Evolutionary conservation across 1,284 basidiomycete species (phyloP).

Genomic region (Cryptococcus floricola): DNA sequence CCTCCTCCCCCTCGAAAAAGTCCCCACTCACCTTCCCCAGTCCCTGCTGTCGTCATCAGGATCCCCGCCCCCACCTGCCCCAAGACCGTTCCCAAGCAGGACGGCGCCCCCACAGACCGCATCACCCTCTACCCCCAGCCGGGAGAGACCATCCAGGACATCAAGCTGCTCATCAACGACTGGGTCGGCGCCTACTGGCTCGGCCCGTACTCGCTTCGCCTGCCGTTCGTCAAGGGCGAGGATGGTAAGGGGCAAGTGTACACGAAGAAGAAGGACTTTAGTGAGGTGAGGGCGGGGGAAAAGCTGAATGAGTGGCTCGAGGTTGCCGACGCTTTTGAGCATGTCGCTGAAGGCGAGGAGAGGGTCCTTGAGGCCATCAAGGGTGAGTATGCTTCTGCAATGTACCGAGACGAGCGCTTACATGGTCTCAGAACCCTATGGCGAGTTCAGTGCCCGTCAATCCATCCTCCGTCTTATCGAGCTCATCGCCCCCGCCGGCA

Average conservation of each 20-base stretch:
- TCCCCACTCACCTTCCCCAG: neutral
- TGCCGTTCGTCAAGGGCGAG: conserved; percentile 18
- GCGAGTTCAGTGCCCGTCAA: conserved; percentile 52
- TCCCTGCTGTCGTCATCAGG: conserved; percentile 35
- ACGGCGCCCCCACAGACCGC: conserved; percentile 26
- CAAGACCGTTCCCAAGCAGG: conserved; percentile 37
- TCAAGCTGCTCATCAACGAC: conserved; percentile 48
- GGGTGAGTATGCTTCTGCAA: conserved; percentile 27
- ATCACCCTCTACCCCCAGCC: conserved; percentile 43
- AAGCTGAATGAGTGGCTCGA: conserved; percentile 50
- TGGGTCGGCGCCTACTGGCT: conserved; percentile 51
- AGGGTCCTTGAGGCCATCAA: conserved; percentile 45
- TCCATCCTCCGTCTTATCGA: conserved; percentile 53
- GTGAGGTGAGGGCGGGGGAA: conserved; percentile 45
- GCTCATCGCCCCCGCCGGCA: conserved; percentile 49
- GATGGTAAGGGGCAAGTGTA: conserved; percentile 16
- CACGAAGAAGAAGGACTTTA: conserved; percentile 36
- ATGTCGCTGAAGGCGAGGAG: conserved; percentile 33
- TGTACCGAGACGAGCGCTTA: neutral
- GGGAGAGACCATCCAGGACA: conserved; percentile 48
- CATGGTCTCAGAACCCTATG: conserved; percentile 49
- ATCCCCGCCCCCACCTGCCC: conserved; percentile 42
- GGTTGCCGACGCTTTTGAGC: conserved; percentile 48
- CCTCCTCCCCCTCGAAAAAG: neutral
- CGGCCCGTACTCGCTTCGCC: conserved; percentile 48